phyloP scores from a whole-genome alignment of 2,329 filamentous ascomycete species.

The Cordyceps tenuipes region DNA sequence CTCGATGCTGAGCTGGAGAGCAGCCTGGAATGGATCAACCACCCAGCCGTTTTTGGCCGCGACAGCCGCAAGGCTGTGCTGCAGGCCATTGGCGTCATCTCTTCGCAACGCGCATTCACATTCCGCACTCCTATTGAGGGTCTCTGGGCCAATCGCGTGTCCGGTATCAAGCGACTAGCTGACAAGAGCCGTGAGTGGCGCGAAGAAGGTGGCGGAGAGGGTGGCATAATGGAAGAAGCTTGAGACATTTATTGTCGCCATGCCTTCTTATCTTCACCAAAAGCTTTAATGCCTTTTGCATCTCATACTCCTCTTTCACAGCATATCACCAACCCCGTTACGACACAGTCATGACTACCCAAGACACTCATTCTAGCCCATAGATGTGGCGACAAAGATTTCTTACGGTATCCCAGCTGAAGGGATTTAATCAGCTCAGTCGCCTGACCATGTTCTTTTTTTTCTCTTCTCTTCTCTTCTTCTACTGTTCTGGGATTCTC shows the following conservation, averaged over 20 bases:
- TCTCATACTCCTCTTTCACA: neutral
- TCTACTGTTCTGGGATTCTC: neutral
- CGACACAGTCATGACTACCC: slow-evolving; percentile 10
- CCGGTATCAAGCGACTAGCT: slow-evolving; percentile 71
- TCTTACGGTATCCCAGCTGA: neutral
- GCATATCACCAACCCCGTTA: slow-evolving; percentile 2
- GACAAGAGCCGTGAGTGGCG: slow-evolving; percentile 87
- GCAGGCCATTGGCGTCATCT: slow-evolving; percentile 94
- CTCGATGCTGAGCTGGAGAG: slow-evolving; percentile 87
- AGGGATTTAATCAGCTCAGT: slow-evolving; percentile 7
- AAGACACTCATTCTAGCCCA: slow-evolving; percentile 6
- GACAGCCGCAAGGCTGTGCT: slow-evolving; percentile 93
- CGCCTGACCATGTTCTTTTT: slow-evolving; percentile 8
- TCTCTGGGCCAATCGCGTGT: slow-evolving; percentile 77
- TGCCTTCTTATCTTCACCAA: neutral
- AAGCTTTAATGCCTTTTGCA: neutral
- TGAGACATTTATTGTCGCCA: slow-evolving; percentile 22
- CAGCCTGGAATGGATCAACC: slow-evolving; percentile 93
- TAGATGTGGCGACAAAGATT: slow-evolving; percentile 2
- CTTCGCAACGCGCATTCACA: slow-evolving; percentile 86
- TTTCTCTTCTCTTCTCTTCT: neutral
- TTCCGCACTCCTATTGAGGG: slow-evolving; percentile 85
- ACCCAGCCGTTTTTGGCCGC: slow-evolving; percentile 87
- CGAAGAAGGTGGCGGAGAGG: slow-evolving; percentile 71
- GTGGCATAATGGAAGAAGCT: slow-evolving; percentile 52